Evolutionary conservation across 805 yeast species (phyloP), one percentile per base, ranked within the genome.

Genomic region (Saccharomycopsis oosterbeekiorum): DNA sequence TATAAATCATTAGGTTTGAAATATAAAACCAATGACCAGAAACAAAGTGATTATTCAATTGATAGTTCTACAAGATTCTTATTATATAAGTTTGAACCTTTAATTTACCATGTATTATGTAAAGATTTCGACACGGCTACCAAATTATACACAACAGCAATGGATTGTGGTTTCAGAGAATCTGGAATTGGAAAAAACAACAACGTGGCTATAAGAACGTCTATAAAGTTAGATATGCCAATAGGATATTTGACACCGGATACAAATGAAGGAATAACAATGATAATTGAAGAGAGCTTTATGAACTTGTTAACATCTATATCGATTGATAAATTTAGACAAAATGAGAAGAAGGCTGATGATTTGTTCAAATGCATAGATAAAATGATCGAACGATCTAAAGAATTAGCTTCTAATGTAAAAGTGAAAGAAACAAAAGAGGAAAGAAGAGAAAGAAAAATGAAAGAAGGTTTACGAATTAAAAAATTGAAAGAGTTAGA

Each of bases 81-180:
- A 8, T 75, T 89, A 40, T 89, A 77, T 75, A 90, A 91, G 68
- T 90, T 84, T 66, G 97, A 90, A 73, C 96, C 97, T 2, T 78
- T 90, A 70, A 89, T 90, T 57, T 73, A 89, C 56, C 97, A 90
- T 71, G 90, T 90, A 4, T 86, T 88, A 68, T 88, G 96, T 68
- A 77, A 93, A 55, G 79, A 83, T 65, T 71, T 77, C 29, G 74
- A 71, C 14, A 71, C 78, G 4, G 96, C 97, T 0, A 76, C 79
- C n/a, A 73, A 72, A 47, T 70, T 90, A 11, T 88, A 84, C 65
- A 81, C 84, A 42, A 73, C 81, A 0, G 96, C 96, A 0, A 85
- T 89, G 89, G 79, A 80, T 1, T 86, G 94, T 73, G 97, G 97
- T 2, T 90, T 86, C 68, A 78, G 97, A 68, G 97, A 90, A 71